Percentiles rank a stretch among this genome's conserved stretches.
Evolutionary conservation across 805 yeast genomes (phyloP).

Genomic region (Candida morakotiae): DNA sequence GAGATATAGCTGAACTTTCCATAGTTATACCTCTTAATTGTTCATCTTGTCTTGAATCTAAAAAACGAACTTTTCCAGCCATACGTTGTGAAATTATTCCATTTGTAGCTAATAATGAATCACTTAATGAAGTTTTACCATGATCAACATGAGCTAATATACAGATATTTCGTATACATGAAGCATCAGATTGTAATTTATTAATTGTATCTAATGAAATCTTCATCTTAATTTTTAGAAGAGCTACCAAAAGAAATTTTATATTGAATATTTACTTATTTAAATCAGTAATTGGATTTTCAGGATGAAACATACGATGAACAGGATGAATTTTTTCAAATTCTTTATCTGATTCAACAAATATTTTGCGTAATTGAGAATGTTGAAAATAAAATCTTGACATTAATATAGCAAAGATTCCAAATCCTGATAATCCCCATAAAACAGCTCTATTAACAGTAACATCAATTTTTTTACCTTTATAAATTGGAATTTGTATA

Average conservation of each 20-base stretch:
- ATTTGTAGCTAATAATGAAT: constrained; percentile 87
- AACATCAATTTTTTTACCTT: not conserved
- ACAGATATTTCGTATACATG: constrained; percentile 81
- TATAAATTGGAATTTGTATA: constrained; percentile 3
- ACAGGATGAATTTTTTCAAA: constrained; percentile 21
- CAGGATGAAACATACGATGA: constrained; percentile 7
- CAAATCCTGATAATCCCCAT: constrained; percentile 30
- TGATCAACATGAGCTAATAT: constrained; percentile 98
- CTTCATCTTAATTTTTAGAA: constrained; percentile 32
- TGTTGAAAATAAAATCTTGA: constrained; percentile 24
- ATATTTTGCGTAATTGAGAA: constrained; percentile 27
- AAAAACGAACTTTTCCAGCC: constrained; percentile 91
- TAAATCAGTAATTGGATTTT: constrained; percentile 1
- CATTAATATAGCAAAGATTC: constrained; percentile 31
- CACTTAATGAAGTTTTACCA: constrained; percentile 94
- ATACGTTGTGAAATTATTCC: constrained; percentile 92
- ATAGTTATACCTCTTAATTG: constrained; percentile 95
- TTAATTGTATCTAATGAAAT: constrained; percentile 62
- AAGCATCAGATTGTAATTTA: constrained; percentile 64
- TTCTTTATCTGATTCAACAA: constrained; percentile 23
- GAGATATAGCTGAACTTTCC: constrained; percentile 93
- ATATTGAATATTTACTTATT: not conserved
- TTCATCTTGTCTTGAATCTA: constrained; percentile 94
- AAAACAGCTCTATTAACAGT: constrained; percentile 24
- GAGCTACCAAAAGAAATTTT: not conserved